Base-by-base conservation (phyloP, 768 basidiomycete species). In the Candolleomyces efflorescens region DNA sequence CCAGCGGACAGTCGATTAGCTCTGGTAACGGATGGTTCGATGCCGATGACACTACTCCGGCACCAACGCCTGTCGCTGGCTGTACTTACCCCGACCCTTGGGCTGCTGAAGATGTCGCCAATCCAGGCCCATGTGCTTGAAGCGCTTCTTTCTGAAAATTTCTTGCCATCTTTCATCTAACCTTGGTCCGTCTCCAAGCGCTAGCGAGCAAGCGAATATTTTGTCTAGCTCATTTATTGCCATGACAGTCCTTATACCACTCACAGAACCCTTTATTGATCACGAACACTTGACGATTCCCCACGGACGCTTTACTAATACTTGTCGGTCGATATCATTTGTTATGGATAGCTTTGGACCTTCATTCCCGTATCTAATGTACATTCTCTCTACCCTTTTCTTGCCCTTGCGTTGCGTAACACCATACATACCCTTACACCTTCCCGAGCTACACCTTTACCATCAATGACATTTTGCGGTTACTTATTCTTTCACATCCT, bases 1-100 rank as follows among this genome's bases (percentile, higher is more conserved):
- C 73, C 2, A 64, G 73, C 36, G 76, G 78, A 10, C 73, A 77
- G 10, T 71, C 64, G 27, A 69, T 83, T 26, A 69, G 72, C 58
- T 76, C 62, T 49, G 78, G 61, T 64, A 80, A 63, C 59, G 85
- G 86, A 3, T 88, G 86, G 87, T 75, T 73, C 53, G 73, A 85
- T 62, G n/a, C 70, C 0, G 62, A 71, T 36, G 86, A 87, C 67
- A 80, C 75, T 2, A 67, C 68, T 5, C 68, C 65, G 1, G 82
- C 77, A 3, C 80, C 77, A 45, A 80, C 78, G 4, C 67, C 76
- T 0, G 78, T 85, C 18, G 65, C 76, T 11, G 83, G 81, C 4
- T 90, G 87, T 68, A 59, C 69, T 2, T 87, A 87, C 67, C 83
- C 81, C 23, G 72, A 84, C 64, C 61, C 73, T 0, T 80, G 75